Evolutionary conservation across 345 rosid species (phyloP), one percentile per base, ranked within the genome.

Genomic region (Eutrema yunnanense): DNA sequence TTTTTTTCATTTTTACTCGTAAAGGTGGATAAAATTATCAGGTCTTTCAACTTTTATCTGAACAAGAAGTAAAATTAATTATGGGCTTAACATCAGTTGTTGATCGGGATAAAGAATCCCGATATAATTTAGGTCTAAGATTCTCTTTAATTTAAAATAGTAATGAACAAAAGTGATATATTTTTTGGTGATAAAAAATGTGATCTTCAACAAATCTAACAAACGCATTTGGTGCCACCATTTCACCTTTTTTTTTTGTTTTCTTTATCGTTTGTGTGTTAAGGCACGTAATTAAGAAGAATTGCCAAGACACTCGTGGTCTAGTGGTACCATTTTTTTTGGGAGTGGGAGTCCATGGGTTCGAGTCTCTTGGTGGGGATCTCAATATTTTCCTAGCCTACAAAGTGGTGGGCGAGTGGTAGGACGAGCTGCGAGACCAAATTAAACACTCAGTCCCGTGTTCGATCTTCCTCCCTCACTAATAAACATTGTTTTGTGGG

Each of bases 151-250:
- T 32, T 30, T 41, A 10, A 59, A 51, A 50, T 38, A 64, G 34
- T 58, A 19, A 43, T 55, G 9, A 27, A 38, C 42, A 16, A 44
- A 73, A 14, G 4, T 19, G 10, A 49, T 51, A 67, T 12, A 55
- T n/a, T 43, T 67, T 60, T 67, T 9, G 51, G 47, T 59, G 54
- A 61, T 59, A 52, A 14, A 46, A 38, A 61, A 60, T 61, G 57
- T 75, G 79, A 75, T 34, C 40, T 49, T 3, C 30, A 66, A 67
- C 78, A 66, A 74, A 66, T 19, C 67, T 13, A 66, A 16, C 52
- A 73, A 57, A 57, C 59, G 50, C 67, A 59, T 70, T 48, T 70
- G 19, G 59, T 71, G 59, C 59, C 51, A 49, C 59, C 51, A 60
- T 60, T 19, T 60, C 43, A 55, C 64, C 51, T 34, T 22, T 48